Evolutionary conservation across 208 protist genomes (phyloP).

Genomic region (Leishmania aethiopica): DNA sequence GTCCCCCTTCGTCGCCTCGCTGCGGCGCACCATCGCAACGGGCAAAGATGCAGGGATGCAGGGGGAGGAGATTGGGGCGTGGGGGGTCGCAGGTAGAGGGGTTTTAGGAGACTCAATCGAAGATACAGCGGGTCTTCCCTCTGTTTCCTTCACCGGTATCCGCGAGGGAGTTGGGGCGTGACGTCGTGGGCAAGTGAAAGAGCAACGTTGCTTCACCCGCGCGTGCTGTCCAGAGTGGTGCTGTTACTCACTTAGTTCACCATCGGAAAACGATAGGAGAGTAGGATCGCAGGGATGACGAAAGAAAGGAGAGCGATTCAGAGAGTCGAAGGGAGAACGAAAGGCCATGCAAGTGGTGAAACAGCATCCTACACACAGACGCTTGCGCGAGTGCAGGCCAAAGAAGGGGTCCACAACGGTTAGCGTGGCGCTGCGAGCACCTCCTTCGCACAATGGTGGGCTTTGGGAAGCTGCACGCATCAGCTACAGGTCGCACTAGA

Average conservation of each 20-base stretch:
- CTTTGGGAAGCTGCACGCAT: background rate
- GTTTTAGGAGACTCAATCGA: background rate
- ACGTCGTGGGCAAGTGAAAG: background rate
- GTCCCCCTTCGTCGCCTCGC: constrained; percentile 5
- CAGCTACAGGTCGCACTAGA: background rate
- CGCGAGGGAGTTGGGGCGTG: background rate
- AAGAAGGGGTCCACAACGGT: background rate
- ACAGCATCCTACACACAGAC: background rate
- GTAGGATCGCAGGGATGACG: background rate
- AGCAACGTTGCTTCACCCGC: background rate
- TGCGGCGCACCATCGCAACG: constrained; percentile 17
- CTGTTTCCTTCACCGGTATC: constrained; percentile 1
- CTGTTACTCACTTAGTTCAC: background rate
- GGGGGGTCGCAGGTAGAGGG: background rate
- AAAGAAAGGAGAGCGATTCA: background rate
- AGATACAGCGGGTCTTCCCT: background rate
- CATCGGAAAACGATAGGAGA: background rate
- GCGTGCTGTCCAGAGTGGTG: background rate
- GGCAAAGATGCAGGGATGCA: background rate
- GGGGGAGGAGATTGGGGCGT: background rate
- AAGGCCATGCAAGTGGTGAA: background rate
- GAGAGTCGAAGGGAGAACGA: background rate
- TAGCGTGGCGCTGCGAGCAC: background rate
- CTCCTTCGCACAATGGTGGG: background rate
- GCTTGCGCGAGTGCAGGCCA: background rate